phyloP scores from a whole-genome alignment of 352 stramenopile genomes.

The Blastocystis sp. region DNA sequence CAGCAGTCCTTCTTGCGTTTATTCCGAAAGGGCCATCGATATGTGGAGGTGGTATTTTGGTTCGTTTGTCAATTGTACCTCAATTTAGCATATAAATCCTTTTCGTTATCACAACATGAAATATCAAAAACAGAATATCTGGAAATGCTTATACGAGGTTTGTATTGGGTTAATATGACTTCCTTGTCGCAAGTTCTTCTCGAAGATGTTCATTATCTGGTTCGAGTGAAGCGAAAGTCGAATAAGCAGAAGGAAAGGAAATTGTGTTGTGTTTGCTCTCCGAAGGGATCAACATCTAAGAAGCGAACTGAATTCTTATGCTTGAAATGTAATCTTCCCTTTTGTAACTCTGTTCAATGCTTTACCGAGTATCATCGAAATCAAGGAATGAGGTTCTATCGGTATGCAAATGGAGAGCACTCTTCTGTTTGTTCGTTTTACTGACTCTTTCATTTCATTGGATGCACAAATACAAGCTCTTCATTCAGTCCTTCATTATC shows the following conservation, averaged over 20 bases:
- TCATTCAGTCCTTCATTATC: neutral
- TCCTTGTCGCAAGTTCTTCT: neutral
- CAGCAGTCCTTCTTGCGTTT: neutral
- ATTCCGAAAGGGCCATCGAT: neutral
- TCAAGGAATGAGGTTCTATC: neutral
- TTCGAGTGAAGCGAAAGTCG: neutral
- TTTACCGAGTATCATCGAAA: slow-evolving; percentile 9
- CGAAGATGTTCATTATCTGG: neutral
- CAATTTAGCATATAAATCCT: neutral
- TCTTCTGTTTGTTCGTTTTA: neutral
- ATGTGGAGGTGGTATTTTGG: neutral
- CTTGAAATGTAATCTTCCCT: neutral
- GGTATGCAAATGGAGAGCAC: neutral
- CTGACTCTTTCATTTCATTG: neutral
- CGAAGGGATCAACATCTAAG: neutral
- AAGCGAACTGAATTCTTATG: slow-evolving; percentile 9
- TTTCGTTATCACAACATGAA: neutral
- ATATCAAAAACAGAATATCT: neutral
- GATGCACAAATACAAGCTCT: neutral
- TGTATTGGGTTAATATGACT: neutral
- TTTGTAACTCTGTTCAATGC: neutral
- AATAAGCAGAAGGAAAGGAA: neutral
- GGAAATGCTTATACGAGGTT: neutral
- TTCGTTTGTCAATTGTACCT: neutral
- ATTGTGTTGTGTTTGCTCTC: neutral